Percentiles rank a stretch among this genome's conserved stretches.
These are phyloP conservation scores for Fraxinus xanthoxyloides DNA, from an alignment of 305 asterid species.

Conservation along the genomic window DNA sequence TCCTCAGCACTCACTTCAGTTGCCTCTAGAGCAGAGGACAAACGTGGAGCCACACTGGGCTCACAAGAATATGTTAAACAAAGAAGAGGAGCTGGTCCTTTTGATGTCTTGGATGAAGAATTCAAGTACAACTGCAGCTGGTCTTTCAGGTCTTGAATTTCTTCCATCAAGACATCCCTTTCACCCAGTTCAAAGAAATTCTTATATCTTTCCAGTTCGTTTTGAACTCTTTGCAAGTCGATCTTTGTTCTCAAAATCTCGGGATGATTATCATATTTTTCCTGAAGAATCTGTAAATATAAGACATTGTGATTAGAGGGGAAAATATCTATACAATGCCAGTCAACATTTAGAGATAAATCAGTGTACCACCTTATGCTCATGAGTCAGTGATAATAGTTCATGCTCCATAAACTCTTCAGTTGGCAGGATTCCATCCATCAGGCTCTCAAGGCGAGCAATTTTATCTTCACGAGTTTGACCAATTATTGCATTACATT, in stretches of 20 bases:
- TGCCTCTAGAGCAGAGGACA: conserved; percentile 45
- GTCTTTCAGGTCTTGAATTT: conserved; percentile 77
- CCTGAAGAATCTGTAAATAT: conserved; percentile 72
- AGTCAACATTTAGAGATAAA: conserved; percentile 3
- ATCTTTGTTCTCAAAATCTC: conserved; percentile 73
- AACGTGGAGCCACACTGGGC: conserved; percentile 45
- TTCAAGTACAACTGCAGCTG: conserved; percentile 81
- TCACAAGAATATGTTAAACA: conserved; percentile 64
- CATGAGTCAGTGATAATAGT: conserved; percentile 61
- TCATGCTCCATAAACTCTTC: conserved; percentile 94
- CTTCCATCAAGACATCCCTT: conserved; percentile 90
- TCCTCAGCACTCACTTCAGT: conserved; percentile 55
- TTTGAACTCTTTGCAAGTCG: conserved; percentile 72
- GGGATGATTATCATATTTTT: conserved; percentile 83
- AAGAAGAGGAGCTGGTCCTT: conserved; percentile 55
- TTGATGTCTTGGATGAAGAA: conserved; percentile 55
- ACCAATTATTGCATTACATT: conserved; percentile 78
- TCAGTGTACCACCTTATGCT: conserved; percentile 58
- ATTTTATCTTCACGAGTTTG: conserved; percentile 96
- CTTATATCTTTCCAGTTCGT: conserved; percentile 76
- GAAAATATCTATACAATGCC: conserved; percentile 5
- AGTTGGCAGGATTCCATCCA: conserved; percentile 85
- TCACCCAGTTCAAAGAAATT: conserved; percentile 96
- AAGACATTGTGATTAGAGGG: conserved; percentile 27
- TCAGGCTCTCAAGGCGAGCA: conserved; percentile 88